These are phyloP conservation scores for Abelmoschus esculentus DNA, from an alignment of 345 rosid genomes.

Conservation along the genomic window DNA sequence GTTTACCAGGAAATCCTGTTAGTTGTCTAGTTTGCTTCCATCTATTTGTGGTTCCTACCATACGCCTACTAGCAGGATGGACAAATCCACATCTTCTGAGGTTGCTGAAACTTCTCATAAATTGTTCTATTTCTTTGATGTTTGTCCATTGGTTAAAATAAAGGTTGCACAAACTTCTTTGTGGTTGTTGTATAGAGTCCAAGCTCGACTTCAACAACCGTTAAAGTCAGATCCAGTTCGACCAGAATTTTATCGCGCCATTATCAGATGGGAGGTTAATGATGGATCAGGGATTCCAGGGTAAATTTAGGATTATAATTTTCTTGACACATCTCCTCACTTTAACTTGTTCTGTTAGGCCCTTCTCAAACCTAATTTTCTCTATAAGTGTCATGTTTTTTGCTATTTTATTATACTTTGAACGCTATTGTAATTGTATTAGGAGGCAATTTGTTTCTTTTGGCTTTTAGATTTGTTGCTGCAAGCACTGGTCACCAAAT, in stretches of 20 bases:
- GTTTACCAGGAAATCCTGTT: conserved; percentile 97
- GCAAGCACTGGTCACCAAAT: conserved; percentile 88
- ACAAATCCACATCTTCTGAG: conserved; percentile 60
- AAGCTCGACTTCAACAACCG: conserved; percentile 57
- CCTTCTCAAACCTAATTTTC: conserved; percentile 2
- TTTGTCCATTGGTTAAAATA: neutral
- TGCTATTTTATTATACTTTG: neutral
- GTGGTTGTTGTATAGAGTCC: conserved; percentile 42
- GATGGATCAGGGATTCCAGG: conserved; percentile 89
- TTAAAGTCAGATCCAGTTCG: conserved; percentile 57
- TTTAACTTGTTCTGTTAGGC: neutral
- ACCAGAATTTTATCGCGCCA: conserved; percentile 71
- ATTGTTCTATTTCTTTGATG: conserved; percentile 3
- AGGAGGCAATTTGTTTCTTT: conserved; percentile 15
- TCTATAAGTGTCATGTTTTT: neutral
- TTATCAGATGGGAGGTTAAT: conserved; percentile 60
- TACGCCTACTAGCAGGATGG: conserved; percentile 86
- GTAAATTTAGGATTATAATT: conserved; percentile 29
- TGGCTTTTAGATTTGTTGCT: conserved; percentile 65
- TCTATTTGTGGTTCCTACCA: conserved; percentile 75
- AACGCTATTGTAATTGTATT: neutral
- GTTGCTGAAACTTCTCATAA: conserved; percentile 34
- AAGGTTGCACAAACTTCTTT: neutral
- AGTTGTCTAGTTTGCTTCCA: conserved; percentile 89
- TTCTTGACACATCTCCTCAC: neutral